These are phyloP conservation scores for Pichia sp. DNA, from an alignment of 1,139 yeast genomes.

Conservation along the genomic window DNA sequence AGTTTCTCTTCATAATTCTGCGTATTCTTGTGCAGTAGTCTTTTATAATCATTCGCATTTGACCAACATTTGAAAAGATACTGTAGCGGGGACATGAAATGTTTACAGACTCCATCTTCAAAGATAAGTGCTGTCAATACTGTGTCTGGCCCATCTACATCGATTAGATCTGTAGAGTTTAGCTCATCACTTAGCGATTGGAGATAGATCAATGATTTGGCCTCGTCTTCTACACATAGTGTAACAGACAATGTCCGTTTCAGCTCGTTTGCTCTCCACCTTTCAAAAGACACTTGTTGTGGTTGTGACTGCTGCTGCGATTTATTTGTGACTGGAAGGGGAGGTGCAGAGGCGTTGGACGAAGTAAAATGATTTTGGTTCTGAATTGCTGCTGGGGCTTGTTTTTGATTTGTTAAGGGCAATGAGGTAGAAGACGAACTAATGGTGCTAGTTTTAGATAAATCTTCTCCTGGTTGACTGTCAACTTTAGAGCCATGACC, in stretches of 20 bases:
- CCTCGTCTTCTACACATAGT: slow-evolving; percentile 21
- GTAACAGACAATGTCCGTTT: slow-evolving; percentile 43
- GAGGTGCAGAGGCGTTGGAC: too few species aligned
- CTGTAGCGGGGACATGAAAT: slow-evolving; percentile 37
- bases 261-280: slow-evolving; percentile 35
- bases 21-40: slow-evolving; percentile 35
- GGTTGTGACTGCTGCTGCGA: not conserved
- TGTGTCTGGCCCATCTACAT: slow-evolving; percentile 37
- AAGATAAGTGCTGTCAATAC: slow-evolving; percentile 53
- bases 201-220: slow-evolving; percentile 31
- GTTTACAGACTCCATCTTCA: slow-evolving; percentile 42
- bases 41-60: slow-evolving; percentile 37
- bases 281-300: slow-evolving; percentile 16
- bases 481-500: not conserved
- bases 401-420: not conserved
- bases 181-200: slow-evolving; percentile 37
- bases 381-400: not conserved
- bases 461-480: not conserved
- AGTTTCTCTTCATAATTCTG: slow-evolving; percentile 36
- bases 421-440: not conserved
- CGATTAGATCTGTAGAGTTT: slow-evolving; percentile 9
- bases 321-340: too few species aligned
- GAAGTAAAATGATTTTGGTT: not conserved
- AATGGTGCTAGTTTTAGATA: not conserved
- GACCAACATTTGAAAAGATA: slow-evolving; percentile 46